phyloP scores from a whole-genome alignment of 805 yeast genomes.

The Suhomyces emberorum region DNA sequence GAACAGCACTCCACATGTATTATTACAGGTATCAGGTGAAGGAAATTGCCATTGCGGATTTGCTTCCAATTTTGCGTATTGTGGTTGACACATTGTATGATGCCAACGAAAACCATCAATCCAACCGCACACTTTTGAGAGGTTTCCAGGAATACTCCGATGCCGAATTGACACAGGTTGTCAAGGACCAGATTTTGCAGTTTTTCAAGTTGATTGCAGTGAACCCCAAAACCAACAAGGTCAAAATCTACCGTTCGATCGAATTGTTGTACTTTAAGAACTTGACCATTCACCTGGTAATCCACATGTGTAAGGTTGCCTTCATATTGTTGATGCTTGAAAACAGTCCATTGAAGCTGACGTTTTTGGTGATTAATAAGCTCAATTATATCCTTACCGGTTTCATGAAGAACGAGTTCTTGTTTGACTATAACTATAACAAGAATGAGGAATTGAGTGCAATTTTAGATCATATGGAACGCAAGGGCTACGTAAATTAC shows the following conservation, averaged over 20 bases:
- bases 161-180: conserved; percentile 20
- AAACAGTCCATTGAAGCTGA: conserved; percentile 2
- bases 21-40: conserved; percentile 19
- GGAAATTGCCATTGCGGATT: conserved; percentile 17
- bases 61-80: conserved; percentile 30
- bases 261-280: conserved; percentile 58
- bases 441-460: conserved; percentile 23
- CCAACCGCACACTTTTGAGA: conserved; percentile 21
- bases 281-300: conserved; percentile 52
- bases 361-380: conserved; percentile 19
- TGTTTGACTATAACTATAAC: conserved; percentile 40
- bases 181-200: conserved; percentile 23
- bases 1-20: conserved; percentile 36
- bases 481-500: conserved; percentile 10
- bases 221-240: conserved; percentile 18
- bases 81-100: conserved; percentile 18
- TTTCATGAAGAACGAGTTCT: conserved; percentile 39
- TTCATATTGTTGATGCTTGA: conserved; percentile 17
- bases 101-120: conserved; percentile 19
- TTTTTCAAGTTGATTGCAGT: conserved; percentile 27
- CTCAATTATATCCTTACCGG: conserved; percentile 35
- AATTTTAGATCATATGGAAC: conserved; percentile 25
- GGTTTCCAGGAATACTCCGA: conserved; percentile 17
- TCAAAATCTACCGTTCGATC: conserved; percentile 46
- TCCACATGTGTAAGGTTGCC: conserved; percentile 48